A percentile compares a stretch with the other conserved stretches of the same genome.
These are phyloP conservation scores for Mucor lusitanicus DNA, from an alignment of 371 early-diverging fungal species.

Conservation along the genomic window DNA sequence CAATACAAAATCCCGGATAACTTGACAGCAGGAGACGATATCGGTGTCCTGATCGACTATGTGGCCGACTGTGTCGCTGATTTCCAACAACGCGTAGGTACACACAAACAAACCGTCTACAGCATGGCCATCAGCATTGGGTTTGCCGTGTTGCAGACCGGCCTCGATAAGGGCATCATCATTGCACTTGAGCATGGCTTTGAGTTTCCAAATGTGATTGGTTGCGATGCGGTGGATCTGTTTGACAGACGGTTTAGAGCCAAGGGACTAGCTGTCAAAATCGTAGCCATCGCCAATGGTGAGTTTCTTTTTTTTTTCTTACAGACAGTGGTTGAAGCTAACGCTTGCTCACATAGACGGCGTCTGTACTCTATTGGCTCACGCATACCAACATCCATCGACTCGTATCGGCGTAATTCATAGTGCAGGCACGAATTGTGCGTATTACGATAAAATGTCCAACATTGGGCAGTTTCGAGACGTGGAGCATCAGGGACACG, in stretches of 20 bases:
- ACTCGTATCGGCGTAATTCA: constrained; percentile 90
- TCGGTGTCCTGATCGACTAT: constrained; percentile 41
- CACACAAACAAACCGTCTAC: constrained; percentile 17
- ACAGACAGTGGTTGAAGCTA: no score
- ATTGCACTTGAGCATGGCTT: constrained; percentile 51
- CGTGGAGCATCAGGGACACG: constrained; percentile 14
- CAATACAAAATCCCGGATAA: constrained; percentile 83
- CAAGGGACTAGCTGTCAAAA: constrained; percentile 43
- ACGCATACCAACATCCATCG: constrained; percentile 83
- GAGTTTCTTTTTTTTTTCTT: no score
- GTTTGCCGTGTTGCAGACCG: constrained; percentile 47
- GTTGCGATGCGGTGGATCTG: constrained; percentile 41
- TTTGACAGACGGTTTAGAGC: constrained; percentile 36
- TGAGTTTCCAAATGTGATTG: constrained; percentile 44
- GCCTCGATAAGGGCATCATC: constrained; percentile 42
- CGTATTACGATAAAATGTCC: constrained; percentile 65
- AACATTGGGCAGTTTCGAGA: constrained; percentile 29
- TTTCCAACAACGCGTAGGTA: constrained; percentile 40
- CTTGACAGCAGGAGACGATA: constrained; percentile 64
- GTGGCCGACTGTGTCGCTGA: constrained; percentile 50
- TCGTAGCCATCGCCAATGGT: constrained; percentile 56
- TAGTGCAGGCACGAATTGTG: constrained; percentile 95
- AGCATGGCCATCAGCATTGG: constrained; percentile 49
- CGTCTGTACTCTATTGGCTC: constrained; percentile 88
- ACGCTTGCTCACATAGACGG: constrained; percentile 63